These are phyloP conservation scores for Raphanus raphanistrum DNA, from an alignment of 345 rosid genomes.

Conservation along the genomic window DNA sequence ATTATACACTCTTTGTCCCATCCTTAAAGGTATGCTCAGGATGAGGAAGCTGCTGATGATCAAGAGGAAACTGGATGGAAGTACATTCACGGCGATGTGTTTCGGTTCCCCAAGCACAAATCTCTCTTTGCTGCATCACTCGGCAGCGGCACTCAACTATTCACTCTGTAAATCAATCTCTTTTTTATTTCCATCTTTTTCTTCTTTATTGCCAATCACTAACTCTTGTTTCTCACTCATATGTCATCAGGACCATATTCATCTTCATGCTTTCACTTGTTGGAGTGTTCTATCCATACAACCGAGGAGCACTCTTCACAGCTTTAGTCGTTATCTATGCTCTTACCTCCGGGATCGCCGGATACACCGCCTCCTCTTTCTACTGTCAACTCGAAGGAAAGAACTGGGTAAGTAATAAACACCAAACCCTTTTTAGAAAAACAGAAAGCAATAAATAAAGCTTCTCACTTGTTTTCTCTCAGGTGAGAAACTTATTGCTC, in stretches of 20 bases:
- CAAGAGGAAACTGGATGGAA: conserved; percentile 95
- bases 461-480: not conserved
- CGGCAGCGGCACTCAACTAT: conserved; percentile 81
- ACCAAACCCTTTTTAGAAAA: not conserved
- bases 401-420: conserved; percentile 60
- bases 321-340: conserved; percentile 88
- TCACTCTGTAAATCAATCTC: conserved; percentile 62
- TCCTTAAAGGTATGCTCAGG: conserved; percentile 62
- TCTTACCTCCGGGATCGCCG: conserved; percentile 92
- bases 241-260: conserved; percentile 59
- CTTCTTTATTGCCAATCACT: not conserved
- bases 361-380: conserved; percentile 77
- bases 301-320: conserved; percentile 88
- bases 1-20: not conserved
- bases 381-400: conserved; percentile 90
- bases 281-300: conserved; percentile 93
- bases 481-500: conserved; percentile 75
- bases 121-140: conserved; percentile 78
- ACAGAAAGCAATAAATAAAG: conserved; percentile 9
- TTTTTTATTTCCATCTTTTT: not conserved
- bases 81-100: conserved; percentile 84
- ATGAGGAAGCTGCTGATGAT: conserved; percentile 88
- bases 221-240: not conserved
- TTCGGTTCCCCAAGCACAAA: conserved; percentile 67
- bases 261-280: conserved; percentile 82